These are phyloP conservation scores for Diplodia seriata DNA, from an alignment of 2,329 filamentous ascomycete species.

Conservation along the genomic window DNA sequence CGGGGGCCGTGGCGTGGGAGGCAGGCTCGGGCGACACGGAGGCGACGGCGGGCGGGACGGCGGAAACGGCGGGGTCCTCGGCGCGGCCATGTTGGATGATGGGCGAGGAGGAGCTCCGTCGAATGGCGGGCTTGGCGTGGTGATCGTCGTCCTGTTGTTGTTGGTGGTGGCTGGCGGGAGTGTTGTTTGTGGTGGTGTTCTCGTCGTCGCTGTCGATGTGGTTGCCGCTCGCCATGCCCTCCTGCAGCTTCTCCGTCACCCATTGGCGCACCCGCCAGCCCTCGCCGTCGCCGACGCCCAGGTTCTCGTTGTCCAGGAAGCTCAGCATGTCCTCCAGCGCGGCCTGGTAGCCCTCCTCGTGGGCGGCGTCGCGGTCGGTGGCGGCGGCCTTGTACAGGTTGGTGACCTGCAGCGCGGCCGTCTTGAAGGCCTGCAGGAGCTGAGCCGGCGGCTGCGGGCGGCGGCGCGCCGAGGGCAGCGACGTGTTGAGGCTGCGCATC, in stretches of 20 bases:
- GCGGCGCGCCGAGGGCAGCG: slow-evolving; percentile 45
- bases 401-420: slow-evolving; percentile 90
- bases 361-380: slow-evolving; percentile 75
- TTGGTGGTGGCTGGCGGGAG: slow-evolving; percentile 68
- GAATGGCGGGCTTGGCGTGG: slow-evolving; percentile 55
- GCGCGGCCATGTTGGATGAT: slow-evolving; percentile 57
- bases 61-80: slow-evolving; percentile 8
- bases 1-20: slow-evolving; percentile 34
- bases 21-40: slow-evolving; percentile 30
- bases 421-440: slow-evolving; percentile 88
- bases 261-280: slow-evolving; percentile 70
- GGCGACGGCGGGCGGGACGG: background rate
- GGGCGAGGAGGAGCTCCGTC: slow-evolving; percentile 64
- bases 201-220: slow-evolving; percentile 73
- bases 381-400: slow-evolving; percentile 95
- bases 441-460: slow-evolving; percentile 48
- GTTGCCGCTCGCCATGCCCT: slow-evolving; percentile 47
- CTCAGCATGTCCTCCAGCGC: slow-evolving; percentile 87
- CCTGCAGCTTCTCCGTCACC: slow-evolving; percentile 74
- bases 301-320: slow-evolving; percentile 81
- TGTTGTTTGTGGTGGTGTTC: background rate
- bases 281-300: slow-evolving; percentile 81
- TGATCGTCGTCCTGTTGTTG: slow-evolving; percentile 56
- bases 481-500: slow-evolving; percentile 52
- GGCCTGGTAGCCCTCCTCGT: slow-evolving; percentile 87